phyloP scores from a whole-genome alignment of 1,284 basidiomycete genomes.

The Taiwanofungus camphoratus region DNA sequence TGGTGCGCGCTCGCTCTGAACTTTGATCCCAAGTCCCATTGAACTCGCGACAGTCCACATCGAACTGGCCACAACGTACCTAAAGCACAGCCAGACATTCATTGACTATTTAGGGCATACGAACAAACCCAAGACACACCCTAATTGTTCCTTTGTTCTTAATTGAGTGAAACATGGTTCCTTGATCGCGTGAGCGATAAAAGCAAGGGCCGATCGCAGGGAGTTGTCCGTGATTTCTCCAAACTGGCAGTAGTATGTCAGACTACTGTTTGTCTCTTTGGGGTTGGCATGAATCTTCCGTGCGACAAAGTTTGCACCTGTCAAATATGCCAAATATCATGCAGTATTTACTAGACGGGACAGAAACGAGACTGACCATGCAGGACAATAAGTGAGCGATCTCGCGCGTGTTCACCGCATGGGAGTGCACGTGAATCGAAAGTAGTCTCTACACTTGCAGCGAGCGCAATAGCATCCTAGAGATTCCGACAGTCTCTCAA shows the following conservation, averaged over 20 bases:
- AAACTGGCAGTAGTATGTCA: slow-evolving; percentile 26
- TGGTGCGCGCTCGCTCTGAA: slow-evolving; percentile 24
- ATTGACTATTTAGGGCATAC: neutral
- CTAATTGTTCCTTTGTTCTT: slow-evolving; percentile 27
- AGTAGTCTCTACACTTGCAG: slow-evolving; percentile 13
- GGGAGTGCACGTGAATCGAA: slow-evolving; percentile 15
- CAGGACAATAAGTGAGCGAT: slow-evolving; percentile 21
- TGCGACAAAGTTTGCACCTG: slow-evolving; percentile 20
- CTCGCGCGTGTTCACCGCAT: slow-evolving; percentile 16
- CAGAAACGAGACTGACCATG: slow-evolving; percentile 12
- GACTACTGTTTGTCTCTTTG: slow-evolving; percentile 24
- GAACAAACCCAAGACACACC: slow-evolving; percentile 15
- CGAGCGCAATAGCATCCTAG: slow-evolving; percentile 15
- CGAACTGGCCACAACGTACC: slow-evolving; percentile 23
- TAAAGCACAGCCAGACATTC: slow-evolving; percentile 5
- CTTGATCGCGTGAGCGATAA: slow-evolving; percentile 23
- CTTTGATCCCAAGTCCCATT: slow-evolving; percentile 23
- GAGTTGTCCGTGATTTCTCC: slow-evolving; percentile 19
- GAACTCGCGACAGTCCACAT: slow-evolving; percentile 18
- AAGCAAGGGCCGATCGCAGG: slow-evolving; percentile 16
- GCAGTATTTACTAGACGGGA: neutral
- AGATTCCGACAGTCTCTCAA: neutral
- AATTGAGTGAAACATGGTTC: slow-evolving; percentile 26
- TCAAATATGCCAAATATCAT: neutral
- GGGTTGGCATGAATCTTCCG: slow-evolving; percentile 19